Evolutionary conservation across 2,329 filamentous ascomycete genomes (phyloP).

Genomic region (Cladosporium sp.): DNA sequence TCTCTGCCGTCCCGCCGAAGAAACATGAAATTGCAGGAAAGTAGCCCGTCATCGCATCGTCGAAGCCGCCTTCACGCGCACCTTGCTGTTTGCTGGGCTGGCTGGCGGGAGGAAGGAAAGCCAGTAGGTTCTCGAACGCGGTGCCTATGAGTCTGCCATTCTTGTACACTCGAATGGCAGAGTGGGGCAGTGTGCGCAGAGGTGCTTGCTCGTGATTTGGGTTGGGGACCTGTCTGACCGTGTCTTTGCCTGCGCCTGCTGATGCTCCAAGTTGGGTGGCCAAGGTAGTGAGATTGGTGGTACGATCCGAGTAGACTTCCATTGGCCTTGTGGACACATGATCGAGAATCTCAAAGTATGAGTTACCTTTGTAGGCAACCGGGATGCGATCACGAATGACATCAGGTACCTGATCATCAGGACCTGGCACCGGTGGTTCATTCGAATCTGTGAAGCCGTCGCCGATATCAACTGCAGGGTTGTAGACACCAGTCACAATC

Average conservation of each 20-base stretch:
- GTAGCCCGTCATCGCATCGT: slow-evolving; percentile 94
- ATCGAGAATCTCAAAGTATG: slow-evolving; percentile 91
- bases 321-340: slow-evolving; percentile 86
- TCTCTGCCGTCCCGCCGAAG: slow-evolving; percentile 83
- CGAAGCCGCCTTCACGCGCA: slow-evolving; percentile 74
- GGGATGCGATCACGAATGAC: slow-evolving; percentile 94
- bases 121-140: slow-evolving; percentile 81
- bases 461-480: slow-evolving; percentile 73
- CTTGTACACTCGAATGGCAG: slow-evolving; percentile 85
- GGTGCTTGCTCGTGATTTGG: slow-evolving; percentile 71
- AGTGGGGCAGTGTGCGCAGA: slow-evolving; percentile 83
- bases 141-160: slow-evolving; percentile 86
- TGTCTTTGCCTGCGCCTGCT: slow-evolving; percentile 39
- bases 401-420: slow-evolving; percentile 59
- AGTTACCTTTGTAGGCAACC: slow-evolving; percentile 88
- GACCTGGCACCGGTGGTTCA: slow-evolving; percentile 33
- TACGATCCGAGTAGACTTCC: slow-evolving; percentile 61
- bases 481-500: slow-evolving; percentile 82
- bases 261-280: slow-evolving; percentile 49
- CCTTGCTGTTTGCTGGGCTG: slow-evolving; percentile 69
- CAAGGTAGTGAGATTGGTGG: slow-evolving; percentile 60
- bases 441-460: slow-evolving; percentile 51
- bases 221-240: slow-evolving; percentile 61
- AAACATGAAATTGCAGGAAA: slow-evolving; percentile 93
- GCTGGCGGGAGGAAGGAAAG: slow-evolving; percentile 89